Evolutionary conservation across 805 yeast species (phyloP).

Genomic region (Lipomyces orientalis): DNA sequence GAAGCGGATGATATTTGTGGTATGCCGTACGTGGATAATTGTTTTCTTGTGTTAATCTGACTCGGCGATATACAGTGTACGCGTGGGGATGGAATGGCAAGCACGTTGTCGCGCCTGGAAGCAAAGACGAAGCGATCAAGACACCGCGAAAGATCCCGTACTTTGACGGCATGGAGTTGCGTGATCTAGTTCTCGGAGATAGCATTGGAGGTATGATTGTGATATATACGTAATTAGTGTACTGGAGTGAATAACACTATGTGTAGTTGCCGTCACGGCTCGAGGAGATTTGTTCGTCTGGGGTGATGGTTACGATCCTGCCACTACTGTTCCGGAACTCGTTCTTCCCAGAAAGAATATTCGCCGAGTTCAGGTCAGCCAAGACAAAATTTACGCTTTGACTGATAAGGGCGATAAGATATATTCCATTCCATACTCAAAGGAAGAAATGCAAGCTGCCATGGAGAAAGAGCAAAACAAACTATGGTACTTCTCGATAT

Average conservation of each 20-base stretch:
- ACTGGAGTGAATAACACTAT: not conserved
- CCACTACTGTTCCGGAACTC: conserved; percentile 45
- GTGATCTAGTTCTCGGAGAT: conserved; percentile 60
- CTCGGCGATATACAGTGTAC: conserved; percentile 60
- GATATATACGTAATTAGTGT: not conserved
- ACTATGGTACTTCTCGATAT: conserved; percentile 20
- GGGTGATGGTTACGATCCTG: conserved; percentile 53
- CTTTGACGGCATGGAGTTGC: conserved; percentile 66
- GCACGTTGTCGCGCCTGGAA: conserved; percentile 46
- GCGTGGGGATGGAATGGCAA: conserved; percentile 64
- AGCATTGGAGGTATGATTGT: conserved; percentile 44
- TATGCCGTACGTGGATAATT: not conserved
- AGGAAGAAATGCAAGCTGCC: conserved; percentile 21
- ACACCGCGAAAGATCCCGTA: conserved; percentile 65
- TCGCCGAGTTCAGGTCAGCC: conserved; percentile 55
- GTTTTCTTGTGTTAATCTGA: conserved; percentile 4
- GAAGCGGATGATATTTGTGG: conserved; percentile 43
- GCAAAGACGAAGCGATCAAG: conserved; percentile 47
- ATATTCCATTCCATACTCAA: conserved; percentile 44
- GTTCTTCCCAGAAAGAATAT: conserved; percentile 58
- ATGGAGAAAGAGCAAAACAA: conserved; percentile 12
- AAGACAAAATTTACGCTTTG: conserved; percentile 55
- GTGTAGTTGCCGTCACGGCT: conserved; percentile 60
- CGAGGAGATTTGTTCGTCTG: conserved; percentile 79
- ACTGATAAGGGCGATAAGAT: conserved; percentile 50